Percentiles rank a stretch among this genome's conserved stretches.
Evolutionary conservation across 176 grass and related monocot genomes (phyloP).

Genomic region (Saccharum officinarum): DNA sequence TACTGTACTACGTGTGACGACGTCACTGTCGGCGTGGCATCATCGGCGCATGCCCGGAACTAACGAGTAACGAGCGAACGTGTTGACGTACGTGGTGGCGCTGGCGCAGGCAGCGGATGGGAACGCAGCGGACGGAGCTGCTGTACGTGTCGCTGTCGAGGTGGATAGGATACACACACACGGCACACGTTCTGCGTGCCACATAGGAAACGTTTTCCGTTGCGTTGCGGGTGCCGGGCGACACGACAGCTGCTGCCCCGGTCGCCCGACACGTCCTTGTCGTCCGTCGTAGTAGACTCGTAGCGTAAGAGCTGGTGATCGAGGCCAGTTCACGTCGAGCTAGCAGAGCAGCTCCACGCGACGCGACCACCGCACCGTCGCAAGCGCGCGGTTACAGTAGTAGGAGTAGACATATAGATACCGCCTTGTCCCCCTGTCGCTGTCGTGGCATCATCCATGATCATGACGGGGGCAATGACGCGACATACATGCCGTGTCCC

Average conservation of each 20-base stretch:
- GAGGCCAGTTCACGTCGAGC: not conserved
- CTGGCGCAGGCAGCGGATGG: not conserved
- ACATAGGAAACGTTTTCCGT: no score
- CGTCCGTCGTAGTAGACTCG: no score
- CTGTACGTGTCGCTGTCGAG: constrained; percentile 2
- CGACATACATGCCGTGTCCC: not conserved
- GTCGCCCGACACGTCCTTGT: no score
- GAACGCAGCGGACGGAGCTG: not conserved
- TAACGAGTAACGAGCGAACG: not conserved
- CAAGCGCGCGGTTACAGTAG: no score
- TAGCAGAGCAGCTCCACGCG: no score
- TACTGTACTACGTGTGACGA: not conserved
- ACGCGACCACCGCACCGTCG: not conserved
- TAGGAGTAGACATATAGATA: no score
- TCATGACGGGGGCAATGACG: not conserved
- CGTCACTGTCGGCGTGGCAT: not conserved
- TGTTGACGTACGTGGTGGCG: no score
- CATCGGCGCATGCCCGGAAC: no score
- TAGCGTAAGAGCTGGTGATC: not conserved
- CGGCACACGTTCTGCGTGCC: no score
- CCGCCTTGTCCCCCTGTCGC: not conserved
- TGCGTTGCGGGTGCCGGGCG: no score
- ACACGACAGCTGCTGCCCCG: no score
- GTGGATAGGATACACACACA: not conserved
- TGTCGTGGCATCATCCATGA: no score